A percentile compares a stretch with the other conserved stretches of the same genome.
These are phyloP conservation scores for Buddleja alternifolia DNA, from an alignment of 257 asterid species.

Conservation along the genomic window DNA sequence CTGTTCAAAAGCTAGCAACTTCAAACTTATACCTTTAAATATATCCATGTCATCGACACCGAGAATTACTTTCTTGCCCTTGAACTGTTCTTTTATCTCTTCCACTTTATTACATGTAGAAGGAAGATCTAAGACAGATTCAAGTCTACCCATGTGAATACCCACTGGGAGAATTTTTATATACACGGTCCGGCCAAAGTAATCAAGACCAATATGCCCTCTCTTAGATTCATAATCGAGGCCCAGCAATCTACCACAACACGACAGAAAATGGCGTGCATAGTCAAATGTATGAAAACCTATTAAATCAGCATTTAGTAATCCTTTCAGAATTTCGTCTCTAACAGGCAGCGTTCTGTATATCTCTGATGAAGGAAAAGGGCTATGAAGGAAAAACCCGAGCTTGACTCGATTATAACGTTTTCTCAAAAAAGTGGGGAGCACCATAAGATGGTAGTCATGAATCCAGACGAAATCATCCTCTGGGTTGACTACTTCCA, in stretches of 20 bases:
- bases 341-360: constrained; percentile 76
- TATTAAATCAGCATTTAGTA: constrained; percentile 66
- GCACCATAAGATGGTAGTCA: constrained; percentile 82
- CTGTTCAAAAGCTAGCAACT: constrained; percentile 70
- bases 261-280: constrained; percentile 78
- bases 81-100: constrained; percentile 54
- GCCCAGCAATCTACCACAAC: constrained; percentile 79
- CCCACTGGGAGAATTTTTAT: constrained; percentile 81
- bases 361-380: constrained; percentile 84
- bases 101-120: constrained; percentile 53
- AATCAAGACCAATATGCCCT: constrained; percentile 82
- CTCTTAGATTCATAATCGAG: constrained; percentile 77
- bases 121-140: constrained; percentile 53
- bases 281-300: constrained; percentile 86
- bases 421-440: constrained; percentile 74
- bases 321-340: constrained; percentile 70
- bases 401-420: constrained; percentile 62
- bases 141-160: constrained; percentile 73
- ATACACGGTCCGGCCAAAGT: constrained; percentile 74
- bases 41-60: constrained; percentile 90
- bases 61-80: constrained; percentile 59
- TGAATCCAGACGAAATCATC: constrained; percentile 79
- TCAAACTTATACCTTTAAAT: constrained; percentile 75
- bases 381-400: constrained; percentile 84
- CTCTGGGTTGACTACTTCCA: constrained; percentile 74